These are phyloP conservation scores for Metarhizium rileyi DNA, from an alignment of 2,329 filamentous ascomycete species.

Conservation along the genomic window DNA sequence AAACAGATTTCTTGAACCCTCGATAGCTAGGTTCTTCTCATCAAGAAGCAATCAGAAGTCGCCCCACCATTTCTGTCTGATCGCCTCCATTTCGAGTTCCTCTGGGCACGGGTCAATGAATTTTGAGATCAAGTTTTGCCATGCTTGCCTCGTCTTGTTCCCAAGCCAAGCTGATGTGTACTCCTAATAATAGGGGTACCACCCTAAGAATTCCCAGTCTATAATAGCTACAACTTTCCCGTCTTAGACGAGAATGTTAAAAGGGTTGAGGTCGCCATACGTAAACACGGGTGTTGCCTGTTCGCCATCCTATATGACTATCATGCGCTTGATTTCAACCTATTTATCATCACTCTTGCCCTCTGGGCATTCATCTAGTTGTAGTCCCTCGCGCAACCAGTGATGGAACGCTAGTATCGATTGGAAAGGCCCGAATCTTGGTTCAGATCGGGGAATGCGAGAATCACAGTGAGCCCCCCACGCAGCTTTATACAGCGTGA, in stretches of 20 bases:
- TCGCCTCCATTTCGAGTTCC: constrained; percentile 30
- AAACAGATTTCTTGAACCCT: too few species aligned
- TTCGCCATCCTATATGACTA: constrained; percentile 24
- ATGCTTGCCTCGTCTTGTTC: constrained; percentile 21
- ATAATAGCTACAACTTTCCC: not conserved
- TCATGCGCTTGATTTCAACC: constrained; percentile 23
- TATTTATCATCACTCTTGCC: constrained; percentile 16
- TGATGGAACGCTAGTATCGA: constrained; percentile 21
- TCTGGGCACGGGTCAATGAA: constrained; percentile 27
- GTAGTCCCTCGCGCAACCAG: constrained; percentile 20
- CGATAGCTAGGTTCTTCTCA: too few species aligned
- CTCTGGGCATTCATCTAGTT: constrained; percentile 12
- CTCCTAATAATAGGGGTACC: not conserved
- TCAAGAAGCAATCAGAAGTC: not conserved
- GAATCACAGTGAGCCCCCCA: constrained; percentile 19
- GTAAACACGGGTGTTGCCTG: constrained; percentile 28
- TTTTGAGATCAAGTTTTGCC: constrained; percentile 21
- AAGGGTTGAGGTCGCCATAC: not conserved
- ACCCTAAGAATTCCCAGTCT: not conserved
- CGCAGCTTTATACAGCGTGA: constrained; percentile 14
- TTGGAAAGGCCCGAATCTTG: constrained; percentile 22
- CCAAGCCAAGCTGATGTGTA: constrained; percentile 13
- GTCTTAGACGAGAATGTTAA: not conserved
- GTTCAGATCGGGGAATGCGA: constrained; percentile 12
- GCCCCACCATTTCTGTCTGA: constrained; percentile 27